phyloP scores from a whole-genome alignment of 2,329 filamentous ascomycete species.

The Colletotrichum ledebouriae region DNA sequence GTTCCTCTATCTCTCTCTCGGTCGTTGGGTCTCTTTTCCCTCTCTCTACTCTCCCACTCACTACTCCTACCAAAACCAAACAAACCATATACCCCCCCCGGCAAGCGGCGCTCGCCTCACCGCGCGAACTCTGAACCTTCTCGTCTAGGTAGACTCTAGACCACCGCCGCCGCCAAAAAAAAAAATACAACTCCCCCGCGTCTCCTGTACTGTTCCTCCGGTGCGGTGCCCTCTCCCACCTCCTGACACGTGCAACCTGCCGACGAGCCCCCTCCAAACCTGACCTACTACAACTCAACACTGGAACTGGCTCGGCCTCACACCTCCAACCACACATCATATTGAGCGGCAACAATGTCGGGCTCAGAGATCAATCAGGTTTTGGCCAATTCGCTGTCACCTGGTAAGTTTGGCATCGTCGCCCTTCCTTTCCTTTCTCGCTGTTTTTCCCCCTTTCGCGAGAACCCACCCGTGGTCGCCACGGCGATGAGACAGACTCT shows the following conservation, averaged over 20 bases:
- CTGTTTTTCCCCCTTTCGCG: conserved; percentile 23
- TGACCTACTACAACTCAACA: conserved; percentile 33
- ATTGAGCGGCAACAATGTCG: conserved; percentile 67
- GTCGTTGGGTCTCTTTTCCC: conserved; percentile 39
- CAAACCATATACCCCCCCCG: conserved; percentile 19
- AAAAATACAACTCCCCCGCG: conserved; percentile 26
- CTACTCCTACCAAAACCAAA: conserved; percentile 38
- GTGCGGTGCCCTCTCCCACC: conserved; percentile 40
- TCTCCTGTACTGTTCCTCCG: conserved; percentile 33
- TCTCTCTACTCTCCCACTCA: conserved; percentile 42
- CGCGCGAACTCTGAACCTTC: conserved; percentile 28
- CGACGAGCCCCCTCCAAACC: conserved; percentile 37
- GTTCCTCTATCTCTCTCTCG: neutral
- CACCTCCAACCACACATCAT: conserved; percentile 38
- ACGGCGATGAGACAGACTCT: conserved; percentile 24
- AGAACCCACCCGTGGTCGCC: conserved; percentile 31
- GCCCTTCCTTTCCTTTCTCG: conserved; percentile 9
- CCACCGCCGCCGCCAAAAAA: conserved; percentile 22
- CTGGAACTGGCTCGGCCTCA: conserved; percentile 40
- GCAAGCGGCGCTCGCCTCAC: conserved; percentile 18
- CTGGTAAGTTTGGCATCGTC: conserved; percentile 73
- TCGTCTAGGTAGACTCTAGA: conserved; percentile 20
- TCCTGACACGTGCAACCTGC: conserved; percentile 42
- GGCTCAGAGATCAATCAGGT: conserved; percentile 97
- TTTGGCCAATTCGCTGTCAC: conserved; percentile 95